Evolutionary conservation across 2,329 filamentous ascomycete genomes (phyloP).

Genomic region (Epichloe glyceriae): DNA sequence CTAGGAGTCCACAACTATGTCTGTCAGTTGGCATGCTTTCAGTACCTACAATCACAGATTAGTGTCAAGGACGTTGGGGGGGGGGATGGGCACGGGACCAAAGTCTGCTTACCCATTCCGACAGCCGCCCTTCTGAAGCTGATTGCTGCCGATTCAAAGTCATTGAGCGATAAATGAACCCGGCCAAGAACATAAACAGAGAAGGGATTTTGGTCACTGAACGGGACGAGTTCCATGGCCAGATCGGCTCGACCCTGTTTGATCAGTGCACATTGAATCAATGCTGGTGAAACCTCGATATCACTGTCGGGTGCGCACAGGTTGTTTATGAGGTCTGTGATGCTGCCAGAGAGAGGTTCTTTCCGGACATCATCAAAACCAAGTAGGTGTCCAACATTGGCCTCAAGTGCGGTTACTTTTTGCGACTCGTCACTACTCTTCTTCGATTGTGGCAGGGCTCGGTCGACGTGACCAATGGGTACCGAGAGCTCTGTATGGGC

Average conservation of each 20-base stretch:
- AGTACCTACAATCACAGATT: constrained; percentile 23
- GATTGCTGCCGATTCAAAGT: constrained; percentile 58
- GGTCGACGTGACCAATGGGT: constrained; percentile 28
- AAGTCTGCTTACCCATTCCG: constrained; percentile 54
- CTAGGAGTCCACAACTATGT: constrained; percentile 55
- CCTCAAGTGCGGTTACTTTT: constrained; percentile 45
- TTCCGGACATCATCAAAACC: constrained; percentile 39
- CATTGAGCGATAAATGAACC: constrained; percentile 58
- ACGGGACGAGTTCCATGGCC: constrained; percentile 42
- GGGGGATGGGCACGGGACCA: neutral
- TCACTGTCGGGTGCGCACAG: constrained; percentile 52
- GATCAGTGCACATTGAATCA: constrained; percentile 50
- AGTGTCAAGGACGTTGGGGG: neutral
- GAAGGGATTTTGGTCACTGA: constrained; percentile 45
- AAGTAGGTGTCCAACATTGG: constrained; percentile 49
- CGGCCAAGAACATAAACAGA: constrained; percentile 77
- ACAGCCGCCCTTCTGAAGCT: constrained; percentile 76
- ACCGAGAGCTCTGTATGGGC: constrained; percentile 43
- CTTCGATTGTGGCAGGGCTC: constrained; percentile 23
- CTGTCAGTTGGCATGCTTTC: constrained; percentile 33
- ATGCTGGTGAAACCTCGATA: constrained; percentile 47
- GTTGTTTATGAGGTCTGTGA: constrained; percentile 56
- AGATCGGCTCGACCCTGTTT: constrained; percentile 47
- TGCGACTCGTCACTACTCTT: constrained; percentile 33
- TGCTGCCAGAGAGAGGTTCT: constrained; percentile 41